Evolutionary conservation across 441 rosid genomes (phyloP).

Genomic region (Brassica balearica): DNA sequence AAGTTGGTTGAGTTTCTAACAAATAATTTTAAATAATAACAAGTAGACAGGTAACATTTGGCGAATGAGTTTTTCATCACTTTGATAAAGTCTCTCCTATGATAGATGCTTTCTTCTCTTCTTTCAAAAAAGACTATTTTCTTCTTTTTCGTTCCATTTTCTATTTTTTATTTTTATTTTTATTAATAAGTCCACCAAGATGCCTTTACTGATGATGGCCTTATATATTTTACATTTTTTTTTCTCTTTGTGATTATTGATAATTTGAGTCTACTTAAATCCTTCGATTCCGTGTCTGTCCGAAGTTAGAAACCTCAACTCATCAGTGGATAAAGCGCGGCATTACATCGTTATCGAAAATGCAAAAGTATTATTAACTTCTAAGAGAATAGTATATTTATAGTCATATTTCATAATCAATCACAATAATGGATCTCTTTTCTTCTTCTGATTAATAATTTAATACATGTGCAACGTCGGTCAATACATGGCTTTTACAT

Average conservation of each 20-base stretch:
- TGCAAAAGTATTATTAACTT: slow-evolving; percentile 1
- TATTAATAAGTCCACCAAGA: neutral
- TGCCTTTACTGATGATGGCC: neutral
- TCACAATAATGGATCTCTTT: slow-evolving; percentile 6
- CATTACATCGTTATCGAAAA: slow-evolving; percentile 5
- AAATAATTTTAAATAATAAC: too few relatives aligned
- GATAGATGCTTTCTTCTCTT: neutral
- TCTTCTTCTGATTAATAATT: slow-evolving; percentile 26
- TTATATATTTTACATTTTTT: neutral
- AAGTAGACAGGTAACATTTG: too few relatives aligned
- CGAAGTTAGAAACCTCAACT: slow-evolving; percentile 31
- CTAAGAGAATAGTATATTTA: neutral
- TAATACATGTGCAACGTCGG: slow-evolving; percentile 36
- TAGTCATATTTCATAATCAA: slow-evolving; percentile 11
- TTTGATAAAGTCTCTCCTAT: neutral
- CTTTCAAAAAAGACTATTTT: too few relatives aligned
- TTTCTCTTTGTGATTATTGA: neutral
- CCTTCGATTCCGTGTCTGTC: slow-evolving; percentile 27
- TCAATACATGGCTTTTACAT: slow-evolving; percentile 35
- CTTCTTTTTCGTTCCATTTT: neutral
- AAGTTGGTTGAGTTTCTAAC: too few relatives aligned
- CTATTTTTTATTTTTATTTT: neutral
- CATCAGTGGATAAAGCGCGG: slow-evolving; percentile 3
- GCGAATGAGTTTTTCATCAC: neutral
- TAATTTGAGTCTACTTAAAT: slow-evolving; percentile 19